These are phyloP conservation scores for Pichia eremophila DNA, from an alignment of 805 yeast species.

Conservation along the genomic window DNA sequence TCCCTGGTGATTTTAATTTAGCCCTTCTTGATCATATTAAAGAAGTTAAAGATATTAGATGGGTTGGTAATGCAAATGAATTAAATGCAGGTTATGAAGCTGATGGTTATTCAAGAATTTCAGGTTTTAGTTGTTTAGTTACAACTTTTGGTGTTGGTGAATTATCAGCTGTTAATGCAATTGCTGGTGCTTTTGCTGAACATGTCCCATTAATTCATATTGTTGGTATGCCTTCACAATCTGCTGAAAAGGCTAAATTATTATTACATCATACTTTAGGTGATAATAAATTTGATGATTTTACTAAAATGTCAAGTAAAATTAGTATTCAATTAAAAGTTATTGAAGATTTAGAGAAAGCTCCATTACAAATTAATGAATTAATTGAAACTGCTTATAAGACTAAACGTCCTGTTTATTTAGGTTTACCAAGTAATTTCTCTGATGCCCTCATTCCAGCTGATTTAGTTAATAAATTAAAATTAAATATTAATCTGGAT, in stretches of 20 bases:
- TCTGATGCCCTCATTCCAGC: conserved; percentile 53
- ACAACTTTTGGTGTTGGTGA: conserved; percentile 93
- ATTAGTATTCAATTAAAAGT: conserved; percentile 60
- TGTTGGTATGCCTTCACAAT: conserved; percentile 77
- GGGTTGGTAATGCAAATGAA: conserved; percentile 91
- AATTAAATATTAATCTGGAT: conserved; percentile 48
- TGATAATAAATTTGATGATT: conserved; percentile 72
- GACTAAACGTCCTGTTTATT: conserved; percentile 71
- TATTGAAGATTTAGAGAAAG: conserved; percentile 53
- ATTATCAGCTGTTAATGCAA: conserved; percentile 72
- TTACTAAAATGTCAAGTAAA: conserved; percentile 68
- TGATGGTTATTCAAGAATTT: conserved; percentile 80
- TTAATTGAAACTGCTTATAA: conserved; percentile 64
- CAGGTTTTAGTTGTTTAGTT: conserved; percentile 62
- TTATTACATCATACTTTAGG: conserved; percentile 78
- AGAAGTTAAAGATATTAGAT: conserved; percentile 65
- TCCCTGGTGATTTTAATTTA: conserved; percentile 78
- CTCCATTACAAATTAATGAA: conserved; percentile 65
- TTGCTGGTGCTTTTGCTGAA: conserved; percentile 85
- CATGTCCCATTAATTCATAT: conserved; percentile 79
- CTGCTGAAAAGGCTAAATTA: conserved; percentile 63
- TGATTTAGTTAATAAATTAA: conserved; percentile 30
- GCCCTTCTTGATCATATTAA: conserved; percentile 62
- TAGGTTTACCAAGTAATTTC: conserved; percentile 77
- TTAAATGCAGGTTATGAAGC: conserved; percentile 84